These are phyloP conservation scores for Rutidosis leptorrhynchoides DNA, from an alignment of 129 eudicot genomes.

Conservation along the genomic window DNA sequence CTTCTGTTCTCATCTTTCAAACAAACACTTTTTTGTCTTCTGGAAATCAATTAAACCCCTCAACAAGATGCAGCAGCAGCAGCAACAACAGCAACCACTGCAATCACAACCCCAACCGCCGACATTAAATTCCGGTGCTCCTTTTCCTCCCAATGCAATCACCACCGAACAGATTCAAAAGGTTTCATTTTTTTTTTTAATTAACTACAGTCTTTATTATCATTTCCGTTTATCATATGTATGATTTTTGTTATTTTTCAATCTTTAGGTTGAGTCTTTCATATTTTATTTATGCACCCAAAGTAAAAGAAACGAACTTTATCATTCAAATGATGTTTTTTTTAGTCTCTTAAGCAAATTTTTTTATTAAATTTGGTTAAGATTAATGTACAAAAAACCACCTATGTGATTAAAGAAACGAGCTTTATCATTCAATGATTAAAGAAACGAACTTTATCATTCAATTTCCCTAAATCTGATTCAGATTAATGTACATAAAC, in stretches of 20 bases:
- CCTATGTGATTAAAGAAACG: no score
- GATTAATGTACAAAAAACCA: no score
- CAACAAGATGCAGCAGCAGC: slow-evolving; percentile 31
- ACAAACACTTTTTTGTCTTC: neutral
- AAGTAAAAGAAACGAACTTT: neutral
- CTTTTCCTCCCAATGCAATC: slow-evolving; percentile 33
- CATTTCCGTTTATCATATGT: neutral
- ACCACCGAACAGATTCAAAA: slow-evolving; percentile 42
- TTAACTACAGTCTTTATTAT: neutral
- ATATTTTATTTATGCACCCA: neutral
- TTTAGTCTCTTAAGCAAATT: neutral
- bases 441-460: no score
- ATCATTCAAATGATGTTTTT: neutral
- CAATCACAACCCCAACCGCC: slow-evolving; percentile 32
- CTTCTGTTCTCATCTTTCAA: neutral
- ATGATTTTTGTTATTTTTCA: neutral
- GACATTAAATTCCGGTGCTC: slow-evolving; percentile 23
- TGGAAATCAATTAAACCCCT: neutral
- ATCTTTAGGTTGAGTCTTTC: neutral
- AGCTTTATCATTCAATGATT: no score
- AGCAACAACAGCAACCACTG: no score
- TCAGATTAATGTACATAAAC: no score
- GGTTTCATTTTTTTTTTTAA: slow-evolving; percentile 17
- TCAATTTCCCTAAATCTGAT: no score
- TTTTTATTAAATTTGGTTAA: no score